Base-by-base conservation (phyloP, 2,329 filamentous ascomycete genomes). In the Mariannaea elegans region DNA sequence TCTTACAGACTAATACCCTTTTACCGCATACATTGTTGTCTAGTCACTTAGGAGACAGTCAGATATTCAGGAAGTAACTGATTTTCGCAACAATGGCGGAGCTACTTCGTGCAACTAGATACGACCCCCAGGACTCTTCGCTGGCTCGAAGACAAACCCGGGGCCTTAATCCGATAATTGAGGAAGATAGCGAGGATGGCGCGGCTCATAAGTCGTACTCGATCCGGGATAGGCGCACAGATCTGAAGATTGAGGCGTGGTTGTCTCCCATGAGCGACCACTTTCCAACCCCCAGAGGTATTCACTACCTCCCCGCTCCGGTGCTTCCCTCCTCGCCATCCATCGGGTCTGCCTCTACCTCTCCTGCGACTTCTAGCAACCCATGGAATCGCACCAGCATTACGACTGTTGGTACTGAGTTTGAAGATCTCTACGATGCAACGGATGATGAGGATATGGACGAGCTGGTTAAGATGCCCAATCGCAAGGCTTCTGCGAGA, bases 391-490 rank as follows among this genome's bases (percentile, higher is more conserved):
- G 87, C 68, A 80, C 81, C 69, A 90, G 84, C 79, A 77, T 82
- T 68, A 80, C 84, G 73, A 89, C 89, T 65, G 86, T 87, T 68
- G 83, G 84, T 63, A 91, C 86, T 66, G 89, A 92, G 65, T 94
- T 94, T 69, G 92, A 97, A 76, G 92, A 96, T 69, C 80, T 97
- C 47, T 97, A 97, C 75, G 91, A 95, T 75, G 84, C 92, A 39
- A 93, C 92, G 14, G 93, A 96, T 66, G 87, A 93, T 54, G 93
- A 97, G 68, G 83, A 93, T 54, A 93, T 97, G 68, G 83, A 41
- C 38, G 73, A 56, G 55, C 23, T 60, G 29, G 48, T 59, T 27
- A 62, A 63, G 19, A 61, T 67, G 41, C 64, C 70, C 31, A 71
- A 62, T 44, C 70, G 70, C 36, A 68, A 68, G 42, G 62, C 67